These are phyloP conservation scores for Fomitopsis betulina DNA, from an alignment of 1,284 basidiomycete genomes.

Conservation along the genomic window DNA sequence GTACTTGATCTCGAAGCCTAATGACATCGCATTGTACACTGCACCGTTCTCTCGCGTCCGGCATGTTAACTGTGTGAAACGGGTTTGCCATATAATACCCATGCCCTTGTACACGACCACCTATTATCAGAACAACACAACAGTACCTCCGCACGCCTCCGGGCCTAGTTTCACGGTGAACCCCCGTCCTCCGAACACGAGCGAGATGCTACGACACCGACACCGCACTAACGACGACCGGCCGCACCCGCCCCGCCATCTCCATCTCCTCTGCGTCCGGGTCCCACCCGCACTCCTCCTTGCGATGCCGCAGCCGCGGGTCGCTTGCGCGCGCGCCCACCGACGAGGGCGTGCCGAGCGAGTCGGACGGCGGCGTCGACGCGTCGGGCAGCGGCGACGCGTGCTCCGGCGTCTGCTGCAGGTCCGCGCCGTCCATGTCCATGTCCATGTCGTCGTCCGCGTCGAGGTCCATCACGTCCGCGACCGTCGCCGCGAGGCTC, in stretches of 20 bases:
- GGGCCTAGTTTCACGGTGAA: not conserved
- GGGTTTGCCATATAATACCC: no score
- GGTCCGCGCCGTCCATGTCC: constrained; percentile 18
- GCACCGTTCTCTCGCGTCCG: not conserved
- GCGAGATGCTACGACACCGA: constrained; percentile 2
- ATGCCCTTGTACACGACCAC: no score
- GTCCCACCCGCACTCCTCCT: constrained; percentile 17
- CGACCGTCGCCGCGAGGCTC: constrained; percentile 12
- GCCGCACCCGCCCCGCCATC: constrained; percentile 1
- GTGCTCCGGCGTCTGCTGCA: constrained; percentile 3
- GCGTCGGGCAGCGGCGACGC: not conserved
- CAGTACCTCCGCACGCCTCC: no score
- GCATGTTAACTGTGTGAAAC: no score
- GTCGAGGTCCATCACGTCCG: constrained; percentile 19
- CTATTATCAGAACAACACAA: no score
- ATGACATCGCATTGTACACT: not conserved
- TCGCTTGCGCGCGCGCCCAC: constrained; percentile 3
- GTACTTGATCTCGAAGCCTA: not conserved
- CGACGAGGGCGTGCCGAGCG: constrained; percentile 1
- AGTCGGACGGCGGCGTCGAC: not conserved
- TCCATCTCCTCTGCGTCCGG: constrained; percentile 6
- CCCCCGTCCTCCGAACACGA: not conserved
- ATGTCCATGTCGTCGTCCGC: constrained; percentile 9
- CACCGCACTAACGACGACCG: constrained; percentile 3
- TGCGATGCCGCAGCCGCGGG: constrained; percentile 16